These are phyloP conservation scores for Citrullus colocynthis DNA, from an alignment of 306 rosid genomes.

Conservation along the genomic window DNA sequence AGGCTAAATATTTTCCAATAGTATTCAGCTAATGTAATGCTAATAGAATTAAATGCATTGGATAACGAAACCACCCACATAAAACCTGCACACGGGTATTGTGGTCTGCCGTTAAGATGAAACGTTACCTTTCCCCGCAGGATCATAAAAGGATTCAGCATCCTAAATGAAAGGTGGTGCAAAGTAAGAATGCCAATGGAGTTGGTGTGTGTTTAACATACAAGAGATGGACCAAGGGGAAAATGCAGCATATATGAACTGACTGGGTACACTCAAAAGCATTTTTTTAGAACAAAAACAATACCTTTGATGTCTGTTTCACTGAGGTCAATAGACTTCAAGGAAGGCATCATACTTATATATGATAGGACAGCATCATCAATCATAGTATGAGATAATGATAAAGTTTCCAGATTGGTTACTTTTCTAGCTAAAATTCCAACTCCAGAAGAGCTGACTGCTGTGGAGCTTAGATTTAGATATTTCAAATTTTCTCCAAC, in stretches of 20 bases:
- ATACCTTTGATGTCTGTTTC: slow-evolving; percentile 66
- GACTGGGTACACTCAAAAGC: not conserved
- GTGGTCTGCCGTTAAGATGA: not conserved
- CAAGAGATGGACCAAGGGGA: not conserved
- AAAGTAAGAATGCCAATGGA: not conserved
- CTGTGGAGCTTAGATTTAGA: slow-evolving; percentile 60
- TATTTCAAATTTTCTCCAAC: slow-evolving; percentile 51
- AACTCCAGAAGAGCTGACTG: slow-evolving; percentile 60
- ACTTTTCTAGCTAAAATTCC: slow-evolving; percentile 57
- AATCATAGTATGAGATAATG: slow-evolving; percentile 51
- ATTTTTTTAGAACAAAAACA: not conserved
- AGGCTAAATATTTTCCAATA: not conserved
- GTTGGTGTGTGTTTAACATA: not conserved
- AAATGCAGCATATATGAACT: slow-evolving; percentile 1
- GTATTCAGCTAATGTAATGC: not conserved
- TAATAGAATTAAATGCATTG: not conserved
- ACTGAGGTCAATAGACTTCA: slow-evolving; percentile 68
- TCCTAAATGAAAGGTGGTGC: not conserved
- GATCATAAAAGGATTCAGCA: not conserved
- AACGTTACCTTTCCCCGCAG: not conserved
- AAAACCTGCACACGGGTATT: not conserved
- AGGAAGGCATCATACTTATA: slow-evolving; percentile 63
- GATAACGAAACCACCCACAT: not conserved
- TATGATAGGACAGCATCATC: slow-evolving; percentile 52
- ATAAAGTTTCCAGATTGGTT: slow-evolving; percentile 54